phyloP scores from a whole-genome alignment of 2,329 filamentous ascomycete genomes.

The Xylariaceae sp. region DNA sequence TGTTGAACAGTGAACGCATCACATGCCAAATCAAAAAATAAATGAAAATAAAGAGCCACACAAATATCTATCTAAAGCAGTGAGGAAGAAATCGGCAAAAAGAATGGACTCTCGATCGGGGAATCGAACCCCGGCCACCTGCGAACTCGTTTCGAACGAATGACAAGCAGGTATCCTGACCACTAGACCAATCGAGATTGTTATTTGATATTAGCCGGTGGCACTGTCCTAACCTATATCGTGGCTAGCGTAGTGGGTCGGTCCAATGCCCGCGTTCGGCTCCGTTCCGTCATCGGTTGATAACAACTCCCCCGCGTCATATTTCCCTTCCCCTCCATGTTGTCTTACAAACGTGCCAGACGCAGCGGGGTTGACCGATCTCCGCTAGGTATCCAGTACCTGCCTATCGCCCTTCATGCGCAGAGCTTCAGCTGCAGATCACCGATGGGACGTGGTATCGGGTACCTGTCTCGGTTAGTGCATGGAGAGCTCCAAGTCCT shows the following conservation, averaged over 20 bases:
- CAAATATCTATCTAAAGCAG: too few relatives aligned
- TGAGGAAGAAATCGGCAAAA: constrained; percentile 1
- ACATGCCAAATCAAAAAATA: neutral
- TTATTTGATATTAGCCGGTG: neutral
- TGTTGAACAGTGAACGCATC: too few relatives aligned
- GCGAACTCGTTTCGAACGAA: constrained; percentile 11
- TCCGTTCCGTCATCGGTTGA: neutral
- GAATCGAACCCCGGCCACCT: constrained; percentile 33
- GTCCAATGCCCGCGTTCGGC: neutral
- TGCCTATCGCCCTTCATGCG: too few relatives aligned
- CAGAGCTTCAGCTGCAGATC: too few relatives aligned
- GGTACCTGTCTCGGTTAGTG: neutral
- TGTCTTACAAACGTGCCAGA: neutral
- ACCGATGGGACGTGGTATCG: neutral
- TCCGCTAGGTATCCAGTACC: too few relatives aligned
- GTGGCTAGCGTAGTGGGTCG: neutral
- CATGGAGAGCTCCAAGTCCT: neutral
- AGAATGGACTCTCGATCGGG: constrained; percentile 33
- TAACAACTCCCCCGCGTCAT: neutral
- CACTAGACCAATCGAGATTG: constrained; percentile 30
- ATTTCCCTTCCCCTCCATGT: neutral
- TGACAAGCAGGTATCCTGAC: constrained; percentile 31
- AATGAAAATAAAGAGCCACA: neutral
- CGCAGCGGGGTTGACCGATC: neutral
- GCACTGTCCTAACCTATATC: neutral